These are phyloP conservation scores for Sugiyamaella japonica DNA, from an alignment of 1,139 yeast species.

Conservation along the genomic window DNA sequence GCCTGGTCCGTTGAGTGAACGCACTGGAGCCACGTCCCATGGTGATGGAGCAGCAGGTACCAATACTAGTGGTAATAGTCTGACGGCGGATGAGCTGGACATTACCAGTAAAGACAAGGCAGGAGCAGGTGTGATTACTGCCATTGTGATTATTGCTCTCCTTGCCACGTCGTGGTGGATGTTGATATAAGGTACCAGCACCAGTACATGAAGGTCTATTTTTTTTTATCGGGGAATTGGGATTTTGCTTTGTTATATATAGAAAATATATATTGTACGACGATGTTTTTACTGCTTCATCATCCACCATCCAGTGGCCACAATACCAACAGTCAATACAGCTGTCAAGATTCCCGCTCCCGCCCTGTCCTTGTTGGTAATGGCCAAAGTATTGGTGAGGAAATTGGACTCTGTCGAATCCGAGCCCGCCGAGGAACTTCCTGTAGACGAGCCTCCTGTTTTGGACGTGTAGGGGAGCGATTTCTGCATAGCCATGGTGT, in stretches of 20 bases:
- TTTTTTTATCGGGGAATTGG: conserved; percentile 3
- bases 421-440: conserved; percentile 41
- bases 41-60: conserved; percentile 40
- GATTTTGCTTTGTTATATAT: background rate
- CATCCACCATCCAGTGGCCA: conserved; percentile 75
- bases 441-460: conserved; percentile 54
- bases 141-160: conserved; percentile 62
- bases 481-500: conserved; percentile 56
- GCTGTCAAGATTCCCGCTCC: conserved; percentile 91
- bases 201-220: no score
- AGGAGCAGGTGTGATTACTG: conserved; percentile 86
- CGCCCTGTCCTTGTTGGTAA: conserved; percentile 62
- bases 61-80: conserved; percentile 21
- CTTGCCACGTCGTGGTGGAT: conserved; percentile 75
- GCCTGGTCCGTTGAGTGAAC: conserved; percentile 46
- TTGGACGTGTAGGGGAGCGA: conserved; percentile 52
- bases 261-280: background rate
- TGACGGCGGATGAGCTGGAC: conserved; percentile 29
- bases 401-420: conserved; percentile 24
- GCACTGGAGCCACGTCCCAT: conserved; percentile 50
- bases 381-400: conserved; percentile 30
- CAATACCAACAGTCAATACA: conserved; percentile 61
- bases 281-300: conserved; percentile 34
- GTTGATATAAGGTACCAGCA: conserved; percentile 29
- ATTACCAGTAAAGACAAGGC: conserved; percentile 61